These are phyloP conservation scores for Daldinia sp. DNA, from an alignment of 2,329 filamentous ascomycete species.

Conservation along the genomic window DNA sequence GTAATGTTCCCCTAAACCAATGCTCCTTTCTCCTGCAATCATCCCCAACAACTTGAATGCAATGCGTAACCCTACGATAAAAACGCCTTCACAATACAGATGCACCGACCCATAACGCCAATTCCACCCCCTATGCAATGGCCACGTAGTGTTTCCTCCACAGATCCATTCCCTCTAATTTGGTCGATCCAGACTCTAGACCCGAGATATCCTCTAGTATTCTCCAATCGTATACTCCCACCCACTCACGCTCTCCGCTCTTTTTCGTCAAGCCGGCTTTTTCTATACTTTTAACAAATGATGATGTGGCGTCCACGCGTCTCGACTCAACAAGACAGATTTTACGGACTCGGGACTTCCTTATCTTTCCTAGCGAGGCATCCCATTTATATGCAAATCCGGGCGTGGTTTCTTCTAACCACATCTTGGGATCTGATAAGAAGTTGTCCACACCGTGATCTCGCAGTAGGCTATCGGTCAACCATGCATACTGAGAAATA, in stretches of 20 bases:
- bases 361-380: slow-evolving; percentile 8
- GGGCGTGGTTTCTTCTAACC: slow-evolving; percentile 38
- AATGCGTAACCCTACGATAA: neutral
- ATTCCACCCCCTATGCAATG: slow-evolving; percentile 46
- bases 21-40: neutral
- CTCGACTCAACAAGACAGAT: slow-evolving; percentile 55
- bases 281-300: slow-evolving; percentile 49
- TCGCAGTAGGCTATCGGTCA: slow-evolving; percentile 51
- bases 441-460: slow-evolving; percentile 53
- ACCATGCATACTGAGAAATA: slow-evolving; percentile 49
- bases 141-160: slow-evolving; percentile 57
- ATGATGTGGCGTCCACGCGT: slow-evolving; percentile 43
- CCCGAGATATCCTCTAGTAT: slow-evolving; percentile 53
- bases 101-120: neutral
- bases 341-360: slow-evolving; percentile 31
- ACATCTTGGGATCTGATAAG: slow-evolving; percentile 49
- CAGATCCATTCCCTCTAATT: slow-evolving; percentile 50
- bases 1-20: neutral
- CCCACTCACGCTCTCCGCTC: slow-evolving; percentile 48
- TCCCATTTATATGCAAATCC: slow-evolving; percentile 4
- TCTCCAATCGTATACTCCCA: slow-evolving; percentile 58
- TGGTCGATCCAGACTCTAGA: slow-evolving; percentile 49
- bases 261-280: slow-evolving; percentile 41
- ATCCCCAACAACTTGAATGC: neutral
- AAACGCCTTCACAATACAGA: slow-evolving; percentile 11